A percentile compares a stretch with the other conserved stretches of the same genome.
These are phyloP conservation scores for rapeseed (Brassica napus) DNA, from an alignment of 345 rosid genomes.

Conservation along the genomic window DNA sequence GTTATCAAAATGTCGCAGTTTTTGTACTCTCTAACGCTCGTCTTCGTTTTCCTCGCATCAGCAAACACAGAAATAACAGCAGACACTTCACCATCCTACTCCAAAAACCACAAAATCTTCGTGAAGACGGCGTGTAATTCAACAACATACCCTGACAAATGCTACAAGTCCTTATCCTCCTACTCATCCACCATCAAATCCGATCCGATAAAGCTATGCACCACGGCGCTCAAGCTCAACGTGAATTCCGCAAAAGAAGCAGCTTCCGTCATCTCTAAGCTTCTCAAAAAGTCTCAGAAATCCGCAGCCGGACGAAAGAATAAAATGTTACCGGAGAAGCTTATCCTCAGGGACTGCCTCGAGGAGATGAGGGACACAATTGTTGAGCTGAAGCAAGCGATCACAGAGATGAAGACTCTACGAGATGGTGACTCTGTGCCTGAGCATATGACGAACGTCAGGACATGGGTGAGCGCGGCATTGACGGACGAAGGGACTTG, in stretches of 20 bases:
- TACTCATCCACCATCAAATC: constrained; percentile 52
- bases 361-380: constrained; percentile 49
- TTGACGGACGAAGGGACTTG: constrained; percentile 70
- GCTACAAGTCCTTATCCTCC: constrained; percentile 58
- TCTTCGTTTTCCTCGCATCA: constrained; percentile 16
- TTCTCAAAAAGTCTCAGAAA: constrained; percentile 34
- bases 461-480: constrained; percentile 72
- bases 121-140: constrained; percentile 56
- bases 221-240: constrained; percentile 49
- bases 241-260: constrained; percentile 43
- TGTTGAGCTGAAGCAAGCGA: constrained; percentile 56
- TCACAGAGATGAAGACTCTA: constrained; percentile 40
- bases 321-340: constrained; percentile 43
- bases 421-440: constrained; percentile 18
- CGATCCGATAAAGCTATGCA: constrained; percentile 56
- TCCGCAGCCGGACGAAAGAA: constrained; percentile 1
- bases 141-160: constrained; percentile 54
- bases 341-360: constrained; percentile 52
- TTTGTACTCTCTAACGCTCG: constrained; percentile 26
- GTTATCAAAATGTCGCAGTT: constrained; percentile 23
- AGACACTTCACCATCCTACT: constrained; percentile 36
- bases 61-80: constrained; percentile 14
- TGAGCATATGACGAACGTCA: constrained; percentile 45
- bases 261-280: constrained; percentile 30
- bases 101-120: constrained; percentile 47